These are phyloP conservation scores for Gaeumannomyces sp. DNA, from an alignment of 2,329 filamentous ascomycete genomes.

Conservation along the genomic window DNA sequence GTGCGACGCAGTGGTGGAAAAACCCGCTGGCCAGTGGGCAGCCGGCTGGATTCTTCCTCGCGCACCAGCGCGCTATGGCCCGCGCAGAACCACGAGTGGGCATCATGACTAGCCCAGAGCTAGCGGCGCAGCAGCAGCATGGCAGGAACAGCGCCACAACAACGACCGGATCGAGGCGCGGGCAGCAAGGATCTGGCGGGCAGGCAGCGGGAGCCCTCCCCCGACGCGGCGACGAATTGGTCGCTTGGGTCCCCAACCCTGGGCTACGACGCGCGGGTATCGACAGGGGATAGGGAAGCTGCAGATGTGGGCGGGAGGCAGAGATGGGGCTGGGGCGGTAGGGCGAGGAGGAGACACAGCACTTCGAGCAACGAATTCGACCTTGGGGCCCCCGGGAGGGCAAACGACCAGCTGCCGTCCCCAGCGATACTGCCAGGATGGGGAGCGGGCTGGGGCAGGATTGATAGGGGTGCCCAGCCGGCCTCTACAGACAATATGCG, in stretches of 20 bases:
- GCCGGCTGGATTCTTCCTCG: slow-evolving; percentile 42
- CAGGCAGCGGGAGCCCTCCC: not conserved
- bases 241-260: not conserved
- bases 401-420: slow-evolving; percentile 12
- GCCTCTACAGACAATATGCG: slow-evolving; percentile 27
- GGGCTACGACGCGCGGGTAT: not conserved
- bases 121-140: slow-evolving; percentile 20
- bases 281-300: slow-evolving; percentile 3
- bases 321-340: slow-evolving; percentile 12
- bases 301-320: slow-evolving; percentile 11
- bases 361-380: slow-evolving; percentile 13
- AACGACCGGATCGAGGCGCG: not conserved
- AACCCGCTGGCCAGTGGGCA: slow-evolving; percentile 44
- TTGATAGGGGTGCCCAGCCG: slow-evolving; percentile 26
- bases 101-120: slow-evolving; percentile 39
- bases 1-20: slow-evolving; percentile 25
- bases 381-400: slow-evolving; percentile 11
- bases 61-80: slow-evolving; percentile 23
- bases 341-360: slow-evolving; percentile 17
- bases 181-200: not conserved
- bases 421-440: slow-evolving; percentile 27
- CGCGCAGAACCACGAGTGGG: slow-evolving; percentile 28
- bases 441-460: slow-evolving; percentile 33
- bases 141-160: not conserved
- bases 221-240: not conserved